phyloP scores from a whole-genome alignment of 2,329 filamentous ascomycete genomes.

The Fonsecaea erecta region DNA sequence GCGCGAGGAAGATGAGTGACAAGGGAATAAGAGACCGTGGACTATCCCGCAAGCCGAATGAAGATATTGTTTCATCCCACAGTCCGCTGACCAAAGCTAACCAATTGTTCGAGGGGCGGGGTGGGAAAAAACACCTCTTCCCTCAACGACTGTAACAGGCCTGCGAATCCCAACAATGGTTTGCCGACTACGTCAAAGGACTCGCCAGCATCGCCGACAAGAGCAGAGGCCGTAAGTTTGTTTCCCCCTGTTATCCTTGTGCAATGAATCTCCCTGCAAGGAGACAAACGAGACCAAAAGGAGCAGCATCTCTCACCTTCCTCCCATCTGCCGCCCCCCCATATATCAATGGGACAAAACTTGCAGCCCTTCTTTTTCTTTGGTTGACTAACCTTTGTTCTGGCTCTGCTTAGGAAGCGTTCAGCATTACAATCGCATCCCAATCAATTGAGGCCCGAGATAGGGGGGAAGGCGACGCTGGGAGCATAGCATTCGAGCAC shows the following conservation, averaged over 20 bases:
- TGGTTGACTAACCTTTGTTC: not conserved
- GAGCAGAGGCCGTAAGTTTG: constrained; percentile 22
- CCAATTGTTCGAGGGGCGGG: too few relatives aligned
- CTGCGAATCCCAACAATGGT: constrained; percentile 26
- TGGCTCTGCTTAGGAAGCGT: constrained; percentile 2
- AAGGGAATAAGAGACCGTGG: too few relatives aligned
- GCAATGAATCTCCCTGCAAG: too few relatives aligned
- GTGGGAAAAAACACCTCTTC: too few relatives aligned
- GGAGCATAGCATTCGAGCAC: not conserved
- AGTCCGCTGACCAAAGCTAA: too few relatives aligned
- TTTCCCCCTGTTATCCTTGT: not conserved
- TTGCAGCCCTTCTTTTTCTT: not conserved
- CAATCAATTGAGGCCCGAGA: constrained; percentile 16
- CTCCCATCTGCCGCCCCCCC: not conserved
- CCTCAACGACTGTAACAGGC: constrained; percentile 8
- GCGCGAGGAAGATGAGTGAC: not conserved
- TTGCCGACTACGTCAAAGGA: constrained; percentile 21
- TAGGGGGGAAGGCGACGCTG: not conserved
- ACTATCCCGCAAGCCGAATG: too few relatives aligned
- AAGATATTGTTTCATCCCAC: too few relatives aligned
- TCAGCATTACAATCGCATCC: constrained; percentile 28
- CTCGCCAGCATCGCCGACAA: constrained; percentile 20
- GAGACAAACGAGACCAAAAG: too few relatives aligned
- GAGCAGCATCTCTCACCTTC: not conserved
- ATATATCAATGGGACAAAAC: not conserved